Evolutionary conservation across 2,329 filamentous ascomycete species (phyloP), one percentile per base, ranked within the genome.

Genomic region (Ophiostoma novo-ulmi): DNA sequence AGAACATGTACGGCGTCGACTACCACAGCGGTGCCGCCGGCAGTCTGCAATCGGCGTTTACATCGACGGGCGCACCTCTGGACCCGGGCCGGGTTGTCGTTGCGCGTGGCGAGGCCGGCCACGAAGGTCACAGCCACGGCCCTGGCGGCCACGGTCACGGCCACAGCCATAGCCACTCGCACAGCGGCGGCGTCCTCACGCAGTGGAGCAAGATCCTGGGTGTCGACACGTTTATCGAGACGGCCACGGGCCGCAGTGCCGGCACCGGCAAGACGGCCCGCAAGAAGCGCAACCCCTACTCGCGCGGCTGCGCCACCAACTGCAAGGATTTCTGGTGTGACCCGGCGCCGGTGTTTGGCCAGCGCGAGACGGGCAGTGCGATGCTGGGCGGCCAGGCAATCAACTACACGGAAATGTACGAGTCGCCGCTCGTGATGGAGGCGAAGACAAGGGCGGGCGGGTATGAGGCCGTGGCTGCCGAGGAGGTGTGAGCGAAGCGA

Each of bases 291-390:
- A 99, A 98, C 78, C 94, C 94, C 0, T 99, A 94, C 79, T 94
- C 89, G 71, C 85, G 89, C 41, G 95, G 95, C 8, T 84, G 93
- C 55, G 75, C 96, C n/a, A 87, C 89, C 72, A 99, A 99, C 78
- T 99, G 95, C 80, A 90, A 88, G 74, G 96, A 99, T 80, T 99
- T 99, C 79, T 98, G 94, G 93, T 94, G 91, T 76, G 95, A 98
- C 78, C 88, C 92, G 1, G 89, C 91, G 1, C 91, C 94, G 0
- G 79, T 97, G 22, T 94, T 97, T 78, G 88, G 90, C 38, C 87
- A 85, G 75, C 86, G 90, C 71, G 88, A 92, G 76, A 67, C 87
- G 68, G 94, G 94, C 14, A 84, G 85, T 63, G 93, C 91, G 0
- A 81, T 93, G 78, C 81, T 99, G 8, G 92, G 89, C 17, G 94